Conservation (phyloP, 176 grass and related monocot species). For the Dendrocalamus sinicus region DNA sequence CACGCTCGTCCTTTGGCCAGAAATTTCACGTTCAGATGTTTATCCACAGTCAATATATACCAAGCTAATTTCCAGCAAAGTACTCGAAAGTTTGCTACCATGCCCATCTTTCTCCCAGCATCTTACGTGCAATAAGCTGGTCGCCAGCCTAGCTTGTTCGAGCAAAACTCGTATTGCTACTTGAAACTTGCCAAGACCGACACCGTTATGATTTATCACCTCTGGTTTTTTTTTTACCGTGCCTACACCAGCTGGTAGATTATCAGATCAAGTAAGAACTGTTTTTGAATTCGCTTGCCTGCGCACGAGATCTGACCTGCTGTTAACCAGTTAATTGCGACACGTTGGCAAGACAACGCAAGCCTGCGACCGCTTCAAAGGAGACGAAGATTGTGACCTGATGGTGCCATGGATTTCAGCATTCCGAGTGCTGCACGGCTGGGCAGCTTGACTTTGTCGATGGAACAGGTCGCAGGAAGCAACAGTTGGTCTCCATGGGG, state of each 20-base stretch:
- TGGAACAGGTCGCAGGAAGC: neutral
- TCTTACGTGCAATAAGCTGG: conserved; percentile 26
- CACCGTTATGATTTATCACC: no score
- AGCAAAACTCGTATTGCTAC: neutral
- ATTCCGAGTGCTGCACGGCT: neutral
- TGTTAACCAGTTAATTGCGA: neutral
- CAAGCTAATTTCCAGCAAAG: conserved; percentile 41
- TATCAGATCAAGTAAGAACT: neutral
- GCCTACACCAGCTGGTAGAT: neutral
- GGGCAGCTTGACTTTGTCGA: conserved; percentile 22
- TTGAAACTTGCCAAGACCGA: neutral
- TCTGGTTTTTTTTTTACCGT: neutral
- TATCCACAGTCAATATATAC: conserved; percentile 28
- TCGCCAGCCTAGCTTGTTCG: neutral
- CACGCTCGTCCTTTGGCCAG: neutral
- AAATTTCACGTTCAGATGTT: neutral
- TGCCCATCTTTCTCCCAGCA: neutral
- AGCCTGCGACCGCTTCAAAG: conserved; percentile 20
- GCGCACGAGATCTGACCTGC: neutral
- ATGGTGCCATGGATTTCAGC: neutral
- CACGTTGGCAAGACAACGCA: neutral
- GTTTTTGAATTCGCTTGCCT: neutral
- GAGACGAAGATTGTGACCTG: conserved; percentile 18
- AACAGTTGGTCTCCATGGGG: neutral
- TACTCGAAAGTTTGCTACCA: neutral